Conservation (phyloP, 2,329 filamentous ascomycete genomes). For the Hypoxylon sp. region DNA sequence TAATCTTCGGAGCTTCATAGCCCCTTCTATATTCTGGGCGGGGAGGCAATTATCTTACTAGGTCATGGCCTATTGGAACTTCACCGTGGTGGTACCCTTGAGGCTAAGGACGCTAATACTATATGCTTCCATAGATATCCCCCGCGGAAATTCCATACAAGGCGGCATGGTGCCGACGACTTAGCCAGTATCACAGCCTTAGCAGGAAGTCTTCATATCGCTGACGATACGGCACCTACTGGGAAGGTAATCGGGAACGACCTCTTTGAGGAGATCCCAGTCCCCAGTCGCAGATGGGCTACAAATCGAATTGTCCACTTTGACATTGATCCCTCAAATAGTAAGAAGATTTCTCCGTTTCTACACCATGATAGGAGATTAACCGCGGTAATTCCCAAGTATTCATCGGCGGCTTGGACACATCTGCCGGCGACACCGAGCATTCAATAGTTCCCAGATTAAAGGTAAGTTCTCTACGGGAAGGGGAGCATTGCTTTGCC, state of each 20-base stretch:
- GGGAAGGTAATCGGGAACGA: constrained; percentile 37
- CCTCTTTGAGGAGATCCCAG: constrained; percentile 43
- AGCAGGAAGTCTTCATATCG: not conserved
- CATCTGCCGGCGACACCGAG: constrained; percentile 29
- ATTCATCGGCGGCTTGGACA: constrained; percentile 38
- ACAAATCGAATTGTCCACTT: constrained; percentile 45
- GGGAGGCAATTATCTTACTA: not conserved
- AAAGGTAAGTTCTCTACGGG: constrained; percentile 27
- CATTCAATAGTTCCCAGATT: constrained; percentile 44
- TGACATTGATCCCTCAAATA: constrained; percentile 46
- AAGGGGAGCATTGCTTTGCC: not conserved
- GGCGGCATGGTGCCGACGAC: constrained; percentile 13
- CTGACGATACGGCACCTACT: not conserved
- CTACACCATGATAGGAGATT: not conserved
- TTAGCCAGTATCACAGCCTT: not conserved
- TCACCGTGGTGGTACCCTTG: not conserved
- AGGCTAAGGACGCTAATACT: constrained; percentile 16
- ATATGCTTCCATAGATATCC: constrained; percentile 39
- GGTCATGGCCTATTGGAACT: not conserved
- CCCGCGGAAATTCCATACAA: constrained; percentile 46
- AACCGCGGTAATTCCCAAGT: constrained; percentile 30
- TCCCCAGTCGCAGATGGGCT: constrained; percentile 36
- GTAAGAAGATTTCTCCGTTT: constrained; percentile 23
- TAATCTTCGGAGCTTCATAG: not conserved
- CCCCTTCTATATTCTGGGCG: not conserved